Conservation (phyloP, 768 basidiomycete species). For the Daedaleopsis nitida region DNA sequence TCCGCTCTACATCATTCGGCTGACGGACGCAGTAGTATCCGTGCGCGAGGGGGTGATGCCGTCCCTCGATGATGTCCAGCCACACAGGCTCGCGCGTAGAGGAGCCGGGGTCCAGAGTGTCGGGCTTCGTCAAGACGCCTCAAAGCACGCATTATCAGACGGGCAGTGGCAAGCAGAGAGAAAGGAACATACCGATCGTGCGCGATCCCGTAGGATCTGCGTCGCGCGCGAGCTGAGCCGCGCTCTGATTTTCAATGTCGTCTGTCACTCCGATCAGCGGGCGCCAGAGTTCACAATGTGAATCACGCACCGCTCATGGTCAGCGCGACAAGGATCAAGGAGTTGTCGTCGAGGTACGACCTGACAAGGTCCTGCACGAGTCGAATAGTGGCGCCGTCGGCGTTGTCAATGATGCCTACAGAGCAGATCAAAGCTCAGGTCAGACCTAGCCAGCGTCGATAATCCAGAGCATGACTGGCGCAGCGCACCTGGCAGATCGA, state of each 20-base stretch:
- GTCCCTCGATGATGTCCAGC: slow-evolving; percentile 55
- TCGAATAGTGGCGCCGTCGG: slow-evolving; percentile 30
- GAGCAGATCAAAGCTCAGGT: slow-evolving; percentile 16
- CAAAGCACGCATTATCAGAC: not conserved
- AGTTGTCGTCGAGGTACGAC: slow-evolving; percentile 60
- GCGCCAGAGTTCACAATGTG: slow-evolving; percentile 32
- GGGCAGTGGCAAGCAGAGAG: no score
- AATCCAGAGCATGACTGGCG: not conserved
- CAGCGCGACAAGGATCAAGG: slow-evolving; percentile 57
- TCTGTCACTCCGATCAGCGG: slow-evolving; percentile 39
- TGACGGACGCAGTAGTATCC: slow-evolving; percentile 67
- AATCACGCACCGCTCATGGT: slow-evolving; percentile 12
- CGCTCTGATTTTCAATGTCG: slow-evolving; percentile 78
- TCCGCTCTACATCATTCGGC: slow-evolving; percentile 59
- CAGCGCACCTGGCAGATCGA: slow-evolving; percentile 36
- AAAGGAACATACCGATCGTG: slow-evolving; percentile 57
- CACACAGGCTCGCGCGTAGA: slow-evolving; percentile 45
- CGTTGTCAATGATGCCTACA: slow-evolving; percentile 20
- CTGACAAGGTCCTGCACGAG: slow-evolving; percentile 59
- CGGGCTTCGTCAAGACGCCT: slow-evolving; percentile 77
- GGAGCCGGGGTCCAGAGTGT: slow-evolving; percentile 49
- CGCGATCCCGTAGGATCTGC: slow-evolving; percentile 61
- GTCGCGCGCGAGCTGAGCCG: slow-evolving; percentile 58
- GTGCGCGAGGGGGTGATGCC: slow-evolving; percentile 43
- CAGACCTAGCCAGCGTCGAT: no score